Evolutionary conservation across 306 rosid genomes (phyloP), one percentile per base, ranked within the genome.

Genomic region (Arachis stenosperma): DNA sequence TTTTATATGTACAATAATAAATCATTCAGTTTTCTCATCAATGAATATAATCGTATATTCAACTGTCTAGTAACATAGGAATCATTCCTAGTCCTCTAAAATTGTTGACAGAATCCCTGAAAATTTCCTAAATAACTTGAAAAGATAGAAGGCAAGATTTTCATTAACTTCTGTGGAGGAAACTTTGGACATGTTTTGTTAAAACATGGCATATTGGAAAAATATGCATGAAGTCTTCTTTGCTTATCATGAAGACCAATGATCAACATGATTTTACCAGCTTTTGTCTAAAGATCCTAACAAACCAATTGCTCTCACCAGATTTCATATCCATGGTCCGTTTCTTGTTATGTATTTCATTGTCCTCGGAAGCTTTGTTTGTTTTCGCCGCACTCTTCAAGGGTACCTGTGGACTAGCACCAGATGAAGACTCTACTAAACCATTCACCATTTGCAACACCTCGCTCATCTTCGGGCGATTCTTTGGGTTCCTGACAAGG

Each of bases 391-490:
- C 73, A 71, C 71, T 88, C 78, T 58, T 86, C 61, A 75, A 75
- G 69, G 88, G 90, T 53, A 65, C 68, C 40, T 70, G 81, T 5
- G 89, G 82, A 82, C 81, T 82, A 7, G 79, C 44, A 74, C 76
- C 69, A 8, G 77, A 36, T 42, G 88, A 70, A 40, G 84, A 61
- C 53, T 86, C 87, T 13, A 68, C 61, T 72, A 95, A 73, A 76
- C 76, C 84, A 76, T 85, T 83, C 47, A 95, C 88, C 98, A 91
- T 87, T 65, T 84, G 88, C 86, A 95, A 78, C 44, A 95, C 92
- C 73, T 90, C 88, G 36, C 97, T 95, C 99, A 95, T 95, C 85
- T 95, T 95, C 2, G 98, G 98, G n/a, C 98, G 96, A 75, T 17
- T 91, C 82, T 90, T 95, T 0, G 93, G 93, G 53, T 89, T 78